phyloP scores from a whole-genome alignment of 2,329 filamentous ascomycete genomes.

The Aureobasidium sp. region DNA sequence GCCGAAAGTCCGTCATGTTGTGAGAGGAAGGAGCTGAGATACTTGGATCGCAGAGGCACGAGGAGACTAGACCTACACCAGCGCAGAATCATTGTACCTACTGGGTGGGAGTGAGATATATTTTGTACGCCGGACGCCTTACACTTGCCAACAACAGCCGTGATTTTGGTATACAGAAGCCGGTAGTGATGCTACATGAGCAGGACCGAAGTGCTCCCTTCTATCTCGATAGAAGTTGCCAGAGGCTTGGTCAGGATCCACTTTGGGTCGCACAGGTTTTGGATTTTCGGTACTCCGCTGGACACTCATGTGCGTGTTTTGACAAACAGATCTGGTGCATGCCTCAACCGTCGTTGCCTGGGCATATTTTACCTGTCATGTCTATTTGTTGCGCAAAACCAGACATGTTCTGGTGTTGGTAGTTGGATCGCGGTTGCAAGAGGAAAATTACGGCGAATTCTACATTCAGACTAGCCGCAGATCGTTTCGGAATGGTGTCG shows the following conservation, averaged over 20 bases:
- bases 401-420: neutral
- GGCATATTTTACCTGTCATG: neutral
- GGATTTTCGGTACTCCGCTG: neutral
- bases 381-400: neutral
- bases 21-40: neutral
- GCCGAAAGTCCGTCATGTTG: neutral
- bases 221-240: conserved; percentile 7
- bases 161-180: neutral
- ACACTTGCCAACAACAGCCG: conserved; percentile 3
- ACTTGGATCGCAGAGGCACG: no score
- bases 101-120: neutral
- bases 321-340: neutral
- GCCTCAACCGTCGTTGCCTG: neutral
- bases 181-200: neutral
- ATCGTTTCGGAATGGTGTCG: neutral
- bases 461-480: neutral
- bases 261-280: neutral
- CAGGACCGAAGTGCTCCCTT: conserved; percentile 4
- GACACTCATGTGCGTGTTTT: neutral
- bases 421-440: neutral
- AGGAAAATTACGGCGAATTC: neutral
- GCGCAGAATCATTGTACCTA: neutral
- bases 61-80: neutral
- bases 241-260: conserved; percentile 1
- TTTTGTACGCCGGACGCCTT: neutral